A percentile compares a stretch with the other conserved stretches of the same genome.
Evolutionary conservation across 1,284 basidiomycete genomes (phyloP).

Genomic region (Kwoniella shivajii): DNA sequence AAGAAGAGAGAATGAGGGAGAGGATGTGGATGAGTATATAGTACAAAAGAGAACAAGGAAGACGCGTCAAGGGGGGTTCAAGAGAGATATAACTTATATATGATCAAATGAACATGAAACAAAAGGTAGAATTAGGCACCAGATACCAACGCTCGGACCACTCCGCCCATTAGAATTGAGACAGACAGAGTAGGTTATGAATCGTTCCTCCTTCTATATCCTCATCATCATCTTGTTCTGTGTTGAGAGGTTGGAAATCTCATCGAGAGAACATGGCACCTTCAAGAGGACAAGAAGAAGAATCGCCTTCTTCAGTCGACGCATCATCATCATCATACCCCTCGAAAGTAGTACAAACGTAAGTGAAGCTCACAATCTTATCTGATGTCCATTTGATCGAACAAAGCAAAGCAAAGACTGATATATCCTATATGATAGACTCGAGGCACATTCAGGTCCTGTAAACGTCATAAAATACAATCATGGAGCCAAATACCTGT

Average conservation of each 20-base stretch:
- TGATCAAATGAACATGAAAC: too few species aligned
- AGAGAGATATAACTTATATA: too few species aligned
- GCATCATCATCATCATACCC: slow-evolving; percentile 20
- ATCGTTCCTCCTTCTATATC: background rate
- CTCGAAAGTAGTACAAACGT: slow-evolving; percentile 34
- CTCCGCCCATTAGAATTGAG: too few species aligned
- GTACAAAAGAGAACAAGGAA: too few species aligned
- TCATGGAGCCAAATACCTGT: slow-evolving; percentile 80
- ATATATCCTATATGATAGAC: slow-evolving; percentile 29
- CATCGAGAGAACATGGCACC: slow-evolving; percentile 23
- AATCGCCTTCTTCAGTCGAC: too few species aligned
- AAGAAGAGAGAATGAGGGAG: too few species aligned
- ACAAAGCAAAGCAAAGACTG: background rate
- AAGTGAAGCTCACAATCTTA: background rate
- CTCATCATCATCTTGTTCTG: background rate
- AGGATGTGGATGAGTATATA: too few species aligned
- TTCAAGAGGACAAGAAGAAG: slow-evolving; percentile 19
- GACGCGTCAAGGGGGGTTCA: too few species aligned
- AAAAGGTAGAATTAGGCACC: too few species aligned
- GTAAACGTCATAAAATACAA: slow-evolving; percentile 84
- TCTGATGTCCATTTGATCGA: background rate
- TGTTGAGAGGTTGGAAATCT: too few species aligned
- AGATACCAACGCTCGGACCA: background rate
- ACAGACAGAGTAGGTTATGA: too few species aligned
- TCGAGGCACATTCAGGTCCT: slow-evolving; percentile 67